Conservation (phyloP, 2,329 filamentous ascomycete species). For the Aureobasidium sp. region DNA sequence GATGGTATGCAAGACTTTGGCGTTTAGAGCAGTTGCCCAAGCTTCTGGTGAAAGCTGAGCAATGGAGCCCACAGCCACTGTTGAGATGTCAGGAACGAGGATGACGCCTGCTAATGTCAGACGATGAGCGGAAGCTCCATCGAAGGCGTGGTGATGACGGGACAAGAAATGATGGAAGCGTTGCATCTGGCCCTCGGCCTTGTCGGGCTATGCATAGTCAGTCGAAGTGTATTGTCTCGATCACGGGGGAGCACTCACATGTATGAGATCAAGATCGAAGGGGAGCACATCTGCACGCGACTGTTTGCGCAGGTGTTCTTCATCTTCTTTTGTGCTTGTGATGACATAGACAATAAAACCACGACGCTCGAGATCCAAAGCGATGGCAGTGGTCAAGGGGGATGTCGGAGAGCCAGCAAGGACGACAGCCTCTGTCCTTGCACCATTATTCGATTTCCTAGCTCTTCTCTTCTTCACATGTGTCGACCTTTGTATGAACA, state of each 20-base stretch:
- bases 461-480: slow-evolving; percentile 61
- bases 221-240: background rate
- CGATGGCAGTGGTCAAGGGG: slow-evolving; percentile 72
- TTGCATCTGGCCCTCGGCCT: slow-evolving; percentile 59
- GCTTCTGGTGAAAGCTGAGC: slow-evolving; percentile 74
- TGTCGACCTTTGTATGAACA: slow-evolving; percentile 54
- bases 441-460: slow-evolving; percentile 70
- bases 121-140: slow-evolving; percentile 65
- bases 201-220: slow-evolving; percentile 47
- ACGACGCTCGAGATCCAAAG: slow-evolving; percentile 77
- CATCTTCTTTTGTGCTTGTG: slow-evolving; percentile 76
- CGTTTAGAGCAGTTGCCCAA: slow-evolving; percentile 87
- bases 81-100: slow-evolving; percentile 62
- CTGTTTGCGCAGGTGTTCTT: slow-evolving; percentile 66
- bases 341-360: slow-evolving; percentile 93
- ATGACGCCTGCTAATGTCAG: slow-evolving; percentile 72
- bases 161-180: slow-evolving; percentile 64
- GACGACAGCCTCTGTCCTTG: slow-evolving; percentile 77
- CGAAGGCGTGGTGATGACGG: slow-evolving; percentile 65
- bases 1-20: slow-evolving; percentile 81
- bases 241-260: slow-evolving; percentile 44
- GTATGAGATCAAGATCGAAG: slow-evolving; percentile 71
- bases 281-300: slow-evolving; percentile 74
- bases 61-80: slow-evolving; percentile 64
- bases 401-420: slow-evolving; percentile 82